Conservation (phyloP, 1,284 basidiomycete species). For the Hemileia vastatrix region DNA sequence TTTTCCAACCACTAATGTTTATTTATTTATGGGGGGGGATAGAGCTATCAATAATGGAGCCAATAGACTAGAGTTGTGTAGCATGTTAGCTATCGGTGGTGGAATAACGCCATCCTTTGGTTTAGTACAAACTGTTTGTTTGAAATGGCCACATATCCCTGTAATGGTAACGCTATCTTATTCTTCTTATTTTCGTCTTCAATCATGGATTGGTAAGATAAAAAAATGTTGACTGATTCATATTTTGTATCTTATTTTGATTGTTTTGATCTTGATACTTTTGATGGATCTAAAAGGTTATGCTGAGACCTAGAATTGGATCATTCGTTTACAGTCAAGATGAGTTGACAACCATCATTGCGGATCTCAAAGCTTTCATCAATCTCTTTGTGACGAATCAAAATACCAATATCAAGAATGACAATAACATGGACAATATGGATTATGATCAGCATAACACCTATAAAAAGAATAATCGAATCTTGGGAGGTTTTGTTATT, state of each 20-base stretch:
- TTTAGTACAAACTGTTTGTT: neutral
- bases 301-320: neutral
- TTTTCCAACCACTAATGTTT: neutral
- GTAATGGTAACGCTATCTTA: neutral
- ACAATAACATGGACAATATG: neutral
- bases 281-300: too few relatives aligned
- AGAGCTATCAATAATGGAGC: slow-evolving; percentile 1
- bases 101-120: neutral
- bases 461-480: too few relatives aligned
- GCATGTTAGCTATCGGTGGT: neutral
- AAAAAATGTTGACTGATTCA: too few relatives aligned
- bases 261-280: too few relatives aligned
- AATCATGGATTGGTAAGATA: too few relatives aligned
- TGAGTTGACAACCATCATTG: neutral
- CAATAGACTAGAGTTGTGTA: neutral
- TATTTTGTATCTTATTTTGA: neutral
- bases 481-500: neutral
- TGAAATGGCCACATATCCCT: neutral
- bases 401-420: neutral
- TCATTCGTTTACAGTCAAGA: neutral
- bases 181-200: too few relatives aligned
- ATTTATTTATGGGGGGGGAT: neutral
- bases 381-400: neutral
- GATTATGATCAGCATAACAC: too few relatives aligned
- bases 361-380: neutral